phyloP scores from a whole-genome alignment of 2,329 filamentous ascomycete genomes.

The Phialemoniopsis sp. region DNA sequence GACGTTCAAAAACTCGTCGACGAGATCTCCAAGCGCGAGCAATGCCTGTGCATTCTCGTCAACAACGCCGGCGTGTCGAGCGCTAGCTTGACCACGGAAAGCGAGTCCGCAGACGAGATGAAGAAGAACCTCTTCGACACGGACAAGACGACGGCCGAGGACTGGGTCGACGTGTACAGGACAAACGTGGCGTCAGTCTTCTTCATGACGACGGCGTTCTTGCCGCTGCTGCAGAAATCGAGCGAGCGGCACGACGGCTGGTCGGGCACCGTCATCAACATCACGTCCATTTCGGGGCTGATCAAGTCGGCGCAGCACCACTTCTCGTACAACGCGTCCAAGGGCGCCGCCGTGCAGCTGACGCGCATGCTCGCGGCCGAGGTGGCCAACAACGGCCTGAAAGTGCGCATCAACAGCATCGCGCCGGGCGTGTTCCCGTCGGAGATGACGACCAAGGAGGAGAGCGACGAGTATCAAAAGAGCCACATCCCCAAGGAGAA shows the following conservation, averaged over 20 bases:
- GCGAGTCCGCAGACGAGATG: constrained; percentile 39
- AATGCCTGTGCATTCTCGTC: constrained; percentile 59
- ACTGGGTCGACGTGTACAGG: constrained; percentile 69
- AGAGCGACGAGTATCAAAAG: constrained; percentile 47
- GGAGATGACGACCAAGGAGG: constrained; percentile 60
- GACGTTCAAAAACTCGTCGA: constrained; percentile 53
- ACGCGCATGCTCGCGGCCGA: constrained; percentile 61
- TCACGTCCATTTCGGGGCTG: constrained; percentile 63
- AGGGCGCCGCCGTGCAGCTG: constrained; percentile 62
- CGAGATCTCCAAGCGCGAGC: constrained; percentile 50
- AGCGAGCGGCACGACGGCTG: constrained; percentile 36
- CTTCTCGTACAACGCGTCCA: constrained; percentile 56
- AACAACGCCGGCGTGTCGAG: constrained; percentile 67
- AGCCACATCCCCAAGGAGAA: constrained; percentile 52
- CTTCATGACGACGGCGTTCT: constrained; percentile 59
- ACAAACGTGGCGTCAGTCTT: constrained; percentile 72
- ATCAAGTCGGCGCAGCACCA: constrained; percentile 61
- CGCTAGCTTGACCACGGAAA: constrained; percentile 48
- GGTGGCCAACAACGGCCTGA: constrained; percentile 53
- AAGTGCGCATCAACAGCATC: constrained; percentile 67
- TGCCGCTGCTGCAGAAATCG: constrained; percentile 54
- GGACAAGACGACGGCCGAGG: constrained; percentile 51
- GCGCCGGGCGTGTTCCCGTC: constrained; percentile 68
- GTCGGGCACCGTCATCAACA: constrained; percentile 62
- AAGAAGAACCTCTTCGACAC: constrained; percentile 65